Evolutionary conservation across 768 basidiomycete species (phyloP).

Genomic region (Amanita subjunquillea): DNA sequence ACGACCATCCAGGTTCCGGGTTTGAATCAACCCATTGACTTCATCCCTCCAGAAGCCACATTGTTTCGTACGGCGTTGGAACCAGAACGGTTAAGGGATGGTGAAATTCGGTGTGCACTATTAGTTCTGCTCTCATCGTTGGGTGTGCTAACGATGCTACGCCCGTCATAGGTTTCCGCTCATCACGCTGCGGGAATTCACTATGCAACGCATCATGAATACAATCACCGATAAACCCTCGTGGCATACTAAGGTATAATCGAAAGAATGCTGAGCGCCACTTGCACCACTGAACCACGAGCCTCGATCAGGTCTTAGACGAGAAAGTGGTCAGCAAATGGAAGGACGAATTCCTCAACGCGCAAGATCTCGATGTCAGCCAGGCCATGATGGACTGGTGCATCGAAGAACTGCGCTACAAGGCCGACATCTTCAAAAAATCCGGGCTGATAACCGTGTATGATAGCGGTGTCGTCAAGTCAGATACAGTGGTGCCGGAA

Average conservation of each 20-base stretch:
- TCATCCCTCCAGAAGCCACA: not conserved
- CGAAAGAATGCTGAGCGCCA: not conserved
- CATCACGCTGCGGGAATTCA: conserved; percentile 19
- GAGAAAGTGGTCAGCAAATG: not conserved
- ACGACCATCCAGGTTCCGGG: not conserved
- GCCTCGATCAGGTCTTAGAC: not conserved
- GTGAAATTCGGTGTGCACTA: not conserved
- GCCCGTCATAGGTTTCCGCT: conserved; percentile 8
- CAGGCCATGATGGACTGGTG: conserved; percentile 10
- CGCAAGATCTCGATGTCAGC: conserved; percentile 4
- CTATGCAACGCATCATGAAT: conserved; percentile 26
- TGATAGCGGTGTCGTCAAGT: conserved; percentile 15
- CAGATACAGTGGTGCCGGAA: conserved; percentile 18
- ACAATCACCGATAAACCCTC: conserved; percentile 21
- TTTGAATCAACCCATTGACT: not conserved
- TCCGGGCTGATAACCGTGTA: conserved; percentile 1
- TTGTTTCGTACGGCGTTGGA: not conserved
- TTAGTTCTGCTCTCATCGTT: not conserved
- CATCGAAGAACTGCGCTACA: conserved; percentile 14
- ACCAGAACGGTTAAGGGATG: not conserved
- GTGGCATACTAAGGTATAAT: conserved; percentile 21
- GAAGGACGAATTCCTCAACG: not conserved
- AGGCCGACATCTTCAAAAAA: conserved; percentile 7
- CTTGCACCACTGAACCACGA: not conserved
- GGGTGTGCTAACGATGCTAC: not conserved